Evolutionary conservation across 768 basidiomycete genomes (phyloP), one percentile per base, ranked within the genome.

Genomic region (Panaeolus cyanescens): DNA sequence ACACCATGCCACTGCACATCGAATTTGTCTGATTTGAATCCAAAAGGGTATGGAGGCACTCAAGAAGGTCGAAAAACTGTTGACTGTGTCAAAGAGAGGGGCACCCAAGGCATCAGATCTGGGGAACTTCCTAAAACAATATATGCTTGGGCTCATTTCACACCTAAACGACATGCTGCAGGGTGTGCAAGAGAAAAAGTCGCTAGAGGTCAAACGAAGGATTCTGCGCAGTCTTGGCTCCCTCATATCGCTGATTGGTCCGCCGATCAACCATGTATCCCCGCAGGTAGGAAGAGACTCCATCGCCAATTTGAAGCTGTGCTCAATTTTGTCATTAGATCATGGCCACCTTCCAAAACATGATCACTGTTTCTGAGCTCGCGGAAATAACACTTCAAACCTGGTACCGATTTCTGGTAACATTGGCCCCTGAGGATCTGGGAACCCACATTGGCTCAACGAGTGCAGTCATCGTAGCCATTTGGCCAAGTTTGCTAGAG

Each of bases 271-370:
- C 42, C 85, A 84, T 50, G 89, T 94, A 58, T 88, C 93, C 4
- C 93, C 95, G 19, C 96, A 98, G 86, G 96, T 95, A 66, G 59
- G 78, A 72, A 22, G 54, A 20, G 28, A 42, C 59, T 32, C 36
- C 13, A 8, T 61, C 25, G 15, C 39, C 12, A 65, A 33, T 25
- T 12, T 54, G 13, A 5, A 28, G 42, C 40, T 39, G 32, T 9
- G 12, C 13, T 20, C 32, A 25, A 58, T n/a, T 31, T 17, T 30
- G 3, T 17, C 4, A 36, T 33, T 63, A 99, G 96, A 89, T 98
- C 66, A 95, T 99, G 92, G 95, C 96, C 0, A 95, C 91, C 17
- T 83, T 99, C 36, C 96, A 99, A 75, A 94, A 92, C 5, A 92
- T 90, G 77, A 81, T 97, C n/a, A 74, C 79, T 32, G 81, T 93